Base-by-base conservation (phyloP, 306 rosid species). In the Cucumis hystrix region DNA sequence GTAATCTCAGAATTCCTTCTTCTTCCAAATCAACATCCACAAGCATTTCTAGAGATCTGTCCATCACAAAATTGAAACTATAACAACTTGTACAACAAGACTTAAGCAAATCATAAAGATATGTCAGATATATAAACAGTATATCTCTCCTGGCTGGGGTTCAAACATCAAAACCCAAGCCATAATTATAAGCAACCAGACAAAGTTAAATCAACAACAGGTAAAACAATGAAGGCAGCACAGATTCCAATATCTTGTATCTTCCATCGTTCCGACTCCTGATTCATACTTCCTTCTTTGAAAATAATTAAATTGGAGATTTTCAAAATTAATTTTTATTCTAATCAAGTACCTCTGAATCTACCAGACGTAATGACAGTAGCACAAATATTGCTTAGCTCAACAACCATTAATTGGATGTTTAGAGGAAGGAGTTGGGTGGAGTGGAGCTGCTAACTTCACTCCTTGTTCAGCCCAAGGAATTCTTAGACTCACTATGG, bases 1-100 rank as follows among this genome's bases (percentile, higher is more conserved):
- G 88, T 86, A 94, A 87, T 79, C 97, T 88, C 84, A 92, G 80
- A 76, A 94, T 80, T 56, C 97, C 98, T 82, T 90, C 98, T 84
- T 91, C 98, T 21, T 88, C 97, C 3, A 89, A 88, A 88, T 87
- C 84, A 79, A 92, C 95, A 76, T 83, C 91, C 77, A 83, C 98
- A 87, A 94, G 98, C 95, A 85, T 92, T 86, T 90, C 96, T 88
- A 94, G 87, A 81, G 95, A 91, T 84, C 98, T 94, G 98, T 83
- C 79, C 84, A 88, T 84, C 79, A 81, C 79, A 85, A 84, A 80
- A 84, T 87, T 75, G 84, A 82, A 87, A 82, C 33, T 41, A 41
- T 25, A 15, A 13, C 25, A 37, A 71, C 59, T 71, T 69, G 56
- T 6, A 71, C 15, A 13, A 14, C 35, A 71, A 47, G 7, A 17